phyloP scores from a whole-genome alignment of 345 rosid species.

The Bruguiera gymnorhiza region DNA sequence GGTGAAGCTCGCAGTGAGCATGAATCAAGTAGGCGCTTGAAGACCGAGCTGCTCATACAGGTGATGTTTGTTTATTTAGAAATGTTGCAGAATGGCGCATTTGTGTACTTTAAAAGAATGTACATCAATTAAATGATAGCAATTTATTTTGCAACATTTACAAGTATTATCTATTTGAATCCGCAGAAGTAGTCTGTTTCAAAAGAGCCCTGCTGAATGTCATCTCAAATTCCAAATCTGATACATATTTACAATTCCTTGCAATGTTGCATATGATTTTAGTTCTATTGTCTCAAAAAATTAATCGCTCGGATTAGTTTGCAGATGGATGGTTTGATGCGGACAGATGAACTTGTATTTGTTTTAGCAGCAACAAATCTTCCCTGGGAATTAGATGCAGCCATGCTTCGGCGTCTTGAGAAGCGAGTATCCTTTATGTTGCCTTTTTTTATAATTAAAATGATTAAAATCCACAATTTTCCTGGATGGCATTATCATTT shows the following conservation, averaged over 20 bases:
- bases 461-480: not conserved
- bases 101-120: too few species aligned
- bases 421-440: slow-evolving; percentile 77
- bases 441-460: not conserved
- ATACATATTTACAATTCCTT: not conserved
- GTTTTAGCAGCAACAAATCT: slow-evolving; percentile 98
- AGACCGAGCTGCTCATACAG: slow-evolving; percentile 98
- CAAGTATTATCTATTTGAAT: not conserved
- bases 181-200: not conserved
- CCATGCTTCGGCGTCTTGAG: slow-evolving; percentile 96
- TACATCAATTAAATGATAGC: too few species aligned
- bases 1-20: slow-evolving; percentile 96
- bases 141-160: too few species aligned
- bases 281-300: slow-evolving; percentile 13
- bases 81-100: not conserved
- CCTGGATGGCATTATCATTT: not conserved
- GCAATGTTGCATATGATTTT: not conserved
- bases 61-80: slow-evolving; percentile 39
- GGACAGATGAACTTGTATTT: slow-evolving; percentile 83
- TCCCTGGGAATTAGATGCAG: slow-evolving; percentile 98
- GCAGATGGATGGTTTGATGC: slow-evolving; percentile 96
- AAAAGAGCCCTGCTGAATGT: not conserved
- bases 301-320: slow-evolving; percentile 26
- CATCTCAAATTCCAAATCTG: slow-evolving; percentile 1
- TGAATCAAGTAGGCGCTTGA: slow-evolving; percentile 98